These are phyloP conservation scores for Santalum album DNA, from an alignment of 164 flowering plant species.

Conservation along the genomic window DNA sequence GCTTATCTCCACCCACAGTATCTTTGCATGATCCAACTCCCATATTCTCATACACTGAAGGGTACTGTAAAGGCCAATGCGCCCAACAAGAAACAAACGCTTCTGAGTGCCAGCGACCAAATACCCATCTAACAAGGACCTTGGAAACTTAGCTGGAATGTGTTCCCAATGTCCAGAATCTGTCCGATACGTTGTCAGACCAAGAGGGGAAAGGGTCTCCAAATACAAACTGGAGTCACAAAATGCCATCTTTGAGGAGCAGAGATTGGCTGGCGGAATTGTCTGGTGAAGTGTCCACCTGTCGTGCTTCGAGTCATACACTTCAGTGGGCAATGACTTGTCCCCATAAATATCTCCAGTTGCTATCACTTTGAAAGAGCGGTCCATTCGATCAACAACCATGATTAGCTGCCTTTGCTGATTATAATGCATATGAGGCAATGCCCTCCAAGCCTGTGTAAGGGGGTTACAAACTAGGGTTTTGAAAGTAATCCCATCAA, in stretches of 20 bases:
- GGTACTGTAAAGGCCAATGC: constrained; percentile 82
- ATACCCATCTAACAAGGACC: constrained; percentile 86
- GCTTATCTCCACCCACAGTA: constrained; percentile 75
- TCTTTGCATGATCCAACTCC: constrained; percentile 87
- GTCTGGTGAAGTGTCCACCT: constrained; percentile 75
- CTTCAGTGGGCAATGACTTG: constrained; percentile 78
- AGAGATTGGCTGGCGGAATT: constrained; percentile 88
- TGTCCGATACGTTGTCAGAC: constrained; percentile 76
- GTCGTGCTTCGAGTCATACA: constrained; percentile 72
- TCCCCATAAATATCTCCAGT: constrained; percentile 88
- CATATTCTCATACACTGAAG: constrained; percentile 91
- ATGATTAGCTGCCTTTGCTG: constrained; percentile 84
- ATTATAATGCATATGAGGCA: constrained; percentile 84
- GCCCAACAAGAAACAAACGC: constrained; percentile 82
- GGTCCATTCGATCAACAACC: constrained; percentile 68
- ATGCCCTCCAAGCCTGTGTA: constrained; percentile 71
- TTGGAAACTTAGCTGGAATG: constrained; percentile 84
- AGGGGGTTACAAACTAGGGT: constrained; percentile 84
- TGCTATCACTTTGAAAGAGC: constrained; percentile 76
- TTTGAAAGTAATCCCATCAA: constrained; percentile 68
- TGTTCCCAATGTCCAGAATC: constrained; percentile 86
- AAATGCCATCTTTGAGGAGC: constrained; percentile 93
- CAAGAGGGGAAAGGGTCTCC: constrained; percentile 90
- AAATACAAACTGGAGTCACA: constrained; percentile 79
- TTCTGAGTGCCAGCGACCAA: constrained; percentile 83